Evolutionary conservation across 23 red algal genomes (phyloP).

Genomic region (Cyanidiococcus yangmingshanensis): DNA sequence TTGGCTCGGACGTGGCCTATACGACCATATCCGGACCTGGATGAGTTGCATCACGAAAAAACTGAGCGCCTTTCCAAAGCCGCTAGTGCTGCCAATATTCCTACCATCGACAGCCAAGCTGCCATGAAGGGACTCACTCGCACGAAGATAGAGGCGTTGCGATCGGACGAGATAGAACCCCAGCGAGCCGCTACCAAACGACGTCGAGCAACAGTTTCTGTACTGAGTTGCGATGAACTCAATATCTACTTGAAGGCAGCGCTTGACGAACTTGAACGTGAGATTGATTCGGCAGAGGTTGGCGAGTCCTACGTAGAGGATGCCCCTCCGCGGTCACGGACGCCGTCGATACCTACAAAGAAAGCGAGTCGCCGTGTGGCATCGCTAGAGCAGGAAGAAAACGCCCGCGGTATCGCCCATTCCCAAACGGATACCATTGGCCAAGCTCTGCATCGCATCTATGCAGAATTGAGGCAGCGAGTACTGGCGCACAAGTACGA

Average conservation of each 20-base stretch:
- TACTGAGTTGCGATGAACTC: not conserved
- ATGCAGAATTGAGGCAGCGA: not conserved
- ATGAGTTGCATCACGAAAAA: too few relatives aligned
- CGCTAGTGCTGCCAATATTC: not conserved
- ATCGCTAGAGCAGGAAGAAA: not conserved
- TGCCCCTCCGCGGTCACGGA: not conserved
- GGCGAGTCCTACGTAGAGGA: not conserved
- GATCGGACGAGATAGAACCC: not conserved
- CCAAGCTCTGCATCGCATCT: not conserved
- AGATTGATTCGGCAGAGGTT: not conserved
- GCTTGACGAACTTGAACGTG: not conserved
- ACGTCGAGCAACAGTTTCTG: not conserved
- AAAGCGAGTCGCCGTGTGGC: not conserved
- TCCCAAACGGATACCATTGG: not conserved
- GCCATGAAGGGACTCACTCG: not conserved
- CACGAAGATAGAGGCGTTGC: not conserved
- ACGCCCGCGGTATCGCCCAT: not conserved
- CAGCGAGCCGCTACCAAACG: not conserved
- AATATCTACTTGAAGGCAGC: not conserved
- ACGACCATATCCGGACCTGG: not conserved
- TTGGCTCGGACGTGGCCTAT: not conserved
- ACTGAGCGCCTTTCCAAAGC: too few relatives aligned
- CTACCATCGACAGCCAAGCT: not conserved
- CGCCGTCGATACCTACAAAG: not conserved
- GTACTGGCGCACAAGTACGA: constrained; percentile 5